Base-by-base conservation (phyloP, 148 eudicot species). In the Camellia granthamiana region DNA sequence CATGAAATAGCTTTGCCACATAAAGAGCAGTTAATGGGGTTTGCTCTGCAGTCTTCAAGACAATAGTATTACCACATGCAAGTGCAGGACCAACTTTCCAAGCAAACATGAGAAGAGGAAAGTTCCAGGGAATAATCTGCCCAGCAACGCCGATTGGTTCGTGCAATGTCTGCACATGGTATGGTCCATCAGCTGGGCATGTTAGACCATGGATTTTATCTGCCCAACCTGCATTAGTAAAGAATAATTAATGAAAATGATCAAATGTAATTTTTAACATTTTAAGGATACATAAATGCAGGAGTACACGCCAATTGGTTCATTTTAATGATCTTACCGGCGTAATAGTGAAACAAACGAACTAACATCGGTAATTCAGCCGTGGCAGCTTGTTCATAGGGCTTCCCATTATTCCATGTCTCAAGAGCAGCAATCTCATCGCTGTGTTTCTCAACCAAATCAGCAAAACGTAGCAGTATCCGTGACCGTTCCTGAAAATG, bases 371-470 rank as follows among this genome's bases (percentile, higher is more conserved):
- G 94, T 30, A 91, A 6, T 65, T 91, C 94, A 5, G 72, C 66
- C 42, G 66, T 75, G n/a, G 78, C 73, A 51, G 88, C 78, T 72
- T 91, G 94, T 64, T 80, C 84, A 72, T 81, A 88, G 78, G 87
- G 88, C 85, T 91, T 91, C 49, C 94, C 94, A 74, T 78, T 86
- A 64, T 91, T 80, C 94, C 94, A 91, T 46, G 89, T 81, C 86
- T 91, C 94, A 7, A 91, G 83, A 12, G 90, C 87, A 44, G 94
- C 90, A 58, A 91, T 85, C 80, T 89, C 94, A 61, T 86, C 86
- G 38, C 49, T 87, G 83, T 91, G 87, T 73, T 88, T 83, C 82
- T 89, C 94, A 42, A 91, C 87, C 78, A 91, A 84, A 79, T 91
- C 94, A 78, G 94, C 92, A 73, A 86, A 91, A 63, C 78, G 89